Evolutionary conservation across 1,139 yeast species (phyloP).

Genomic region (Geotrichum reessii): DNA sequence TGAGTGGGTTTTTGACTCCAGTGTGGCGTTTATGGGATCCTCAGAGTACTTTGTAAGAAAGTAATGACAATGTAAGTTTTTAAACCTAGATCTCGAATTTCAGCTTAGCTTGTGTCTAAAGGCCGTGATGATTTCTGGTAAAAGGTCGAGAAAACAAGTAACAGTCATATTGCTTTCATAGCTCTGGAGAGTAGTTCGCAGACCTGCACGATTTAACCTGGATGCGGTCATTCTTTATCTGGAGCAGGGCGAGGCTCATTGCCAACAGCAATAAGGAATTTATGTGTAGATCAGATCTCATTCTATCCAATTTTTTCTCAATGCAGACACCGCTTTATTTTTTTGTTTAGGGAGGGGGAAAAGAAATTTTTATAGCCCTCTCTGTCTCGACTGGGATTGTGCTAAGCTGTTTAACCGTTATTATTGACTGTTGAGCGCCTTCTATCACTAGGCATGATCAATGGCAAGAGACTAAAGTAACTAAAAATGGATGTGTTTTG

Average conservation of each 20-base stretch:
- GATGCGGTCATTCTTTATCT: neutral
- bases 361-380: neutral
- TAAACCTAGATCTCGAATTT: neutral
- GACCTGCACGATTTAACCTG: neutral
- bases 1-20: constrained; percentile 69
- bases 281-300: neutral
- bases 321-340: neutral
- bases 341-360: neutral
- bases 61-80: neutral
- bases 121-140: neutral
- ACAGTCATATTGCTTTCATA: neutral
- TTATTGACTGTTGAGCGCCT: neutral
- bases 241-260: neutral
- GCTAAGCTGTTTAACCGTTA: neutral
- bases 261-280: neutral
- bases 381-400: constrained; percentile 5
- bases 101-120: neutral
- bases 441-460: constrained; percentile 8
- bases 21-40: constrained; percentile 64
- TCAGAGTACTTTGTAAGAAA: constrained; percentile 65
- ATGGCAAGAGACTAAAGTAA: constrained; percentile 13
- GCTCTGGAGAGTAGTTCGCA: neutral
- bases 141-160: neutral
- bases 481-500: neutral
- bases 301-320: neutral